These are phyloP conservation scores for Euphrasia confusa DNA, from an alignment of 257 asterid species.

Conservation along the genomic window DNA sequence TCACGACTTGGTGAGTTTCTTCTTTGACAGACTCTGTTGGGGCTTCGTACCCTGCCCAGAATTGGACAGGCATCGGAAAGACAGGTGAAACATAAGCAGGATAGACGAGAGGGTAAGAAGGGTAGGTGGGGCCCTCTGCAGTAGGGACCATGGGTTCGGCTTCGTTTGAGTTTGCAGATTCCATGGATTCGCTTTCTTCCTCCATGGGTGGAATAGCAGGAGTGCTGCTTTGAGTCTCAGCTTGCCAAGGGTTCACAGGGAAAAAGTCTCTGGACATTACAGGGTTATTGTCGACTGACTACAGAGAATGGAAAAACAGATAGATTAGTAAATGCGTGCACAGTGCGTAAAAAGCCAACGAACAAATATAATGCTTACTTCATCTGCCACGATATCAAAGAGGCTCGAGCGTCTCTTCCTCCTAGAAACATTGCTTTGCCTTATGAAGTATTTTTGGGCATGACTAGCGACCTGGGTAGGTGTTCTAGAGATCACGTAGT, in stretches of 20 bases:
- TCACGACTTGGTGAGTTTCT: slow-evolving; percentile 79
- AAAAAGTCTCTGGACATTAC: slow-evolving; percentile 58
- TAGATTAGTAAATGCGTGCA: background rate
- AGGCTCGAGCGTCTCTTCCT: slow-evolving; percentile 98
- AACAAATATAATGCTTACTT: slow-evolving; percentile 50
- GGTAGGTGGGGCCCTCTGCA: slow-evolving; percentile 49
- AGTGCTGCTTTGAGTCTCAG: slow-evolving; percentile 50
- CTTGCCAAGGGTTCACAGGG: slow-evolving; percentile 43
- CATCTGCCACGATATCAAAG: slow-evolving; percentile 88
- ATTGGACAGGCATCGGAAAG: slow-evolving; percentile 65
- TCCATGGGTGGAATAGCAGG: slow-evolving; percentile 32
- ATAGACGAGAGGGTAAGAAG: slow-evolving; percentile 59
- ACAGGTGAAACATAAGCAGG: slow-evolving; percentile 78
- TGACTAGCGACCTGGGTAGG: slow-evolving; percentile 99
- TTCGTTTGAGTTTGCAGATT: slow-evolving; percentile 70
- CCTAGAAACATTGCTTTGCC: slow-evolving; percentile 89
- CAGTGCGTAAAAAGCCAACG: background rate
- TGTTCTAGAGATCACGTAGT: slow-evolving; percentile 80
- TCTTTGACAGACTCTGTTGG: slow-evolving; percentile 45
- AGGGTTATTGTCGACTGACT: slow-evolving; percentile 55
- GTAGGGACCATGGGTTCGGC: slow-evolving; percentile 38
- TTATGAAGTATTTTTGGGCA: slow-evolving; percentile 92
- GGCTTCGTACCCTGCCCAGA: slow-evolving; percentile 53
- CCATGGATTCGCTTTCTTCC: slow-evolving; percentile 83
- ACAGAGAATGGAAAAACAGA: slow-evolving; percentile 18